phyloP scores from a whole-genome alignment of 176 grass and related monocot genomes.

The Tillandsia leiboldiana region DNA sequence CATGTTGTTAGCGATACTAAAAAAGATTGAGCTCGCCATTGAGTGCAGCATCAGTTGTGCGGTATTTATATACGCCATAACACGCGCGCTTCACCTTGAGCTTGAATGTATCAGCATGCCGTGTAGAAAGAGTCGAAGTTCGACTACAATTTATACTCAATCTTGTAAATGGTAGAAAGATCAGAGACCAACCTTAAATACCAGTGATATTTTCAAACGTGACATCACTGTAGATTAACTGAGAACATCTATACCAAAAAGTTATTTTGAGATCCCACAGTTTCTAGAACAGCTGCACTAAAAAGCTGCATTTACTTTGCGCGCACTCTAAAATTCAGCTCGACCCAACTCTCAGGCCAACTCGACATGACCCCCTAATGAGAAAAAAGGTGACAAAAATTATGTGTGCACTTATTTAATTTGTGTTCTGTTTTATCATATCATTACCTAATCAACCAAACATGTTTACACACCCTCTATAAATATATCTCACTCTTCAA shows the following conservation, averaged over 20 bases:
- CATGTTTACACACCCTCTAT: slow-evolving; percentile 2
- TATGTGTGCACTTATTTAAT: background rate
- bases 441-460: slow-evolving; percentile 46
- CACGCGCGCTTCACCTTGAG: slow-evolving; percentile 35
- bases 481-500: slow-evolving; percentile 18
- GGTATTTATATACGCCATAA: slow-evolving; percentile 34
- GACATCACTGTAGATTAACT: too few relatives aligned
- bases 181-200: too few relatives aligned
- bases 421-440: slow-evolving; percentile 13
- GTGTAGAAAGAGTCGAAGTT: background rate
- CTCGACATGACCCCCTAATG: slow-evolving; percentile 20
- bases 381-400: background rate
- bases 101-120: slow-evolving; percentile 43
- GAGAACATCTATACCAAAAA: too few relatives aligned
- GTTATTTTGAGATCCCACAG: too few relatives aligned
- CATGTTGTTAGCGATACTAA: slow-evolving; percentile 37
- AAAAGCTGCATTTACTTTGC: slow-evolving; percentile 43
- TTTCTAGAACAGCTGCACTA: background rate
- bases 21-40: slow-evolving; percentile 47
- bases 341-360: slow-evolving; percentile 44
- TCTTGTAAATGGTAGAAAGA: too few relatives aligned
- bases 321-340: slow-evolving; percentile 74
- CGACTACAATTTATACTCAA: too few relatives aligned
- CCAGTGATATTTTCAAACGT: too few relatives aligned
- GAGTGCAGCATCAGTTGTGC: slow-evolving; percentile 55